phyloP scores from a whole-genome alignment of 2,329 filamentous ascomycete genomes.

The Aspergillus novofumigatus region DNA sequence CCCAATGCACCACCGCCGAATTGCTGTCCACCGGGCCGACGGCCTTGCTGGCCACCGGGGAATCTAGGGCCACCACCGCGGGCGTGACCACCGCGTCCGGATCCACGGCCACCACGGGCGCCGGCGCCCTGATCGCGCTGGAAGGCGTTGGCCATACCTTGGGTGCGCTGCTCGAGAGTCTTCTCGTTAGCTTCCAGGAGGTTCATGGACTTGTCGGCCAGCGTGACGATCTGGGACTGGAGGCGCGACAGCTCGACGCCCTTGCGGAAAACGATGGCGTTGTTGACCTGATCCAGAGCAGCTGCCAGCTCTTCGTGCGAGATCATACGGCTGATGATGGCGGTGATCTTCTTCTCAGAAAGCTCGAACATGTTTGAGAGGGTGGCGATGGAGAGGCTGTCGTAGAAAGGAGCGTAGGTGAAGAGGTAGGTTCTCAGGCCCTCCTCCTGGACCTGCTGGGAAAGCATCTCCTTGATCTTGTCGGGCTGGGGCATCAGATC shows the following conservation, averaged over 20 bases:
- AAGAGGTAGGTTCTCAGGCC: conserved; percentile 97
- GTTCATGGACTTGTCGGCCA: conserved; percentile 92
- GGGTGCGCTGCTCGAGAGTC: conserved; percentile 92
- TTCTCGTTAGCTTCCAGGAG: conserved; percentile 97
- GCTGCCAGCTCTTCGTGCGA: conserved; percentile 96
- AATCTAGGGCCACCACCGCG: conserved; percentile 37
- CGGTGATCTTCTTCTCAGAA: conserved; percentile 81
- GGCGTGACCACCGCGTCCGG: conserved; percentile 35
- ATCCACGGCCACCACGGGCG: conserved; percentile 60
- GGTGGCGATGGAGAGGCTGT: conserved; percentile 83
- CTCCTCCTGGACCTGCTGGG: conserved; percentile 97
- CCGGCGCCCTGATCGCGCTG: conserved; percentile 82
- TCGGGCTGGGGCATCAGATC: conserved; percentile 90
- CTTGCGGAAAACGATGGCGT: conserved; percentile 98
- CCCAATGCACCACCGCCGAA: conserved; percentile 50
- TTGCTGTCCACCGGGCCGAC: conserved; percentile 47
- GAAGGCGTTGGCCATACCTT: conserved; percentile 92
- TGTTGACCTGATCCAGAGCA: conserved; percentile 94
- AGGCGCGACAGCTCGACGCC: conserved; percentile 95
- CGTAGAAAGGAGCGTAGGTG: conserved; percentile 98
- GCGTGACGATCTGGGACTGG: conserved; percentile 87
- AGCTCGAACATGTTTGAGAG: conserved; percentile 95
- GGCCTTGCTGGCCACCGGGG: conserved; percentile 38
- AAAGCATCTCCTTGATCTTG: conserved; percentile 95
- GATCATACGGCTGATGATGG: conserved; percentile 98